Conservation (phyloP, 257 asterid species). For the Ballota nigra region DNA sequence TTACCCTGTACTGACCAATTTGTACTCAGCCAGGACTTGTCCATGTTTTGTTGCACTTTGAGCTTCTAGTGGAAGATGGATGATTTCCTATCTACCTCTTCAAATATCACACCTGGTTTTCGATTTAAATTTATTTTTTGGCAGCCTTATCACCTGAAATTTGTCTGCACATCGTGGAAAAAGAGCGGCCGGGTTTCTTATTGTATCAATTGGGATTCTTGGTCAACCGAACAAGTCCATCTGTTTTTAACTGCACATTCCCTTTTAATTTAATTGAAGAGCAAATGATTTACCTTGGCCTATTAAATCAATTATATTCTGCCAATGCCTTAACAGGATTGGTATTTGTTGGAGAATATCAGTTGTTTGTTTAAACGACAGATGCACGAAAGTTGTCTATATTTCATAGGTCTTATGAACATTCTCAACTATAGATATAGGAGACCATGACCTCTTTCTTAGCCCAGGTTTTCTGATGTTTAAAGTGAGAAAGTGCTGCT, state of each 20-base stretch:
- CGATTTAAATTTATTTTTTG: too few relatives aligned
- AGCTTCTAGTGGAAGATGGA: not conserved
- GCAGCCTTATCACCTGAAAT: too few relatives aligned
- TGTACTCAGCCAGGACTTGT: not conserved
- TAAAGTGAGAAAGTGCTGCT: conserved; percentile 6
- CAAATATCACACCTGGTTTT: too few relatives aligned
- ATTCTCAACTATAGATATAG: not conserved
- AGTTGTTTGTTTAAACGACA: not conserved
- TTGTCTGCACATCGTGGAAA: too few relatives aligned
- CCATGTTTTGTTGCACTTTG: conserved; percentile 11
- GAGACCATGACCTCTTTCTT: not conserved
- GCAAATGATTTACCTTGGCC: not conserved
- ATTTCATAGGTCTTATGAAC: not conserved
- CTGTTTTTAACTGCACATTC: not conserved
- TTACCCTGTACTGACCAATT: not conserved
- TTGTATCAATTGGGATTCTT: too few relatives aligned
- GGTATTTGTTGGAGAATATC: conserved; percentile 1
- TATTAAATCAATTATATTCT: not conserved
- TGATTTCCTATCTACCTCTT: not conserved
- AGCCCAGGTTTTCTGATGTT: not conserved
- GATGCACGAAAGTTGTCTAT: not conserved
- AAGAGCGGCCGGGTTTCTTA: too few relatives aligned
- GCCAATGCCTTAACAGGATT: not conserved
- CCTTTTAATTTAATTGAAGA: not conserved
- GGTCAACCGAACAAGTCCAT: not conserved